phyloP scores from a whole-genome alignment of 495 filamentous ascomycete species.

The Podospora pseudocomata region DNA sequence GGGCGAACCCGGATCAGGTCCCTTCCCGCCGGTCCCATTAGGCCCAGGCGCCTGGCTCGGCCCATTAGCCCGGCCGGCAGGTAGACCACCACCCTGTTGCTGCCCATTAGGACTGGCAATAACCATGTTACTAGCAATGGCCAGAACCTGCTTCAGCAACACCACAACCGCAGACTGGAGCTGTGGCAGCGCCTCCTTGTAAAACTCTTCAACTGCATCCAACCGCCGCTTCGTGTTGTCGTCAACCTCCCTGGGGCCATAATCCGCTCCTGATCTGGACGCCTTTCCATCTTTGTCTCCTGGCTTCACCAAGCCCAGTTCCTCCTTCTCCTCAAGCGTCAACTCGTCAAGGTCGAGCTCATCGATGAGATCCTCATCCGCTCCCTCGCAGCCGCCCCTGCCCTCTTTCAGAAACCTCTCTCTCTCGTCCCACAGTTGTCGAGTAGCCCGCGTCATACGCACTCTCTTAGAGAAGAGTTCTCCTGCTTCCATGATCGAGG shows the following conservation, averaged over 20 bases:
- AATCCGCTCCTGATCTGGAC: constrained; percentile 40
- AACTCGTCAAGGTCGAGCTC: constrained; percentile 50
- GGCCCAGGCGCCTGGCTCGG: constrained; percentile 22
- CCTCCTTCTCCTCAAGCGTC: constrained; percentile 44
- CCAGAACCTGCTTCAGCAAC: constrained; percentile 77
- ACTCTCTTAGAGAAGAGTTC: constrained; percentile 85
- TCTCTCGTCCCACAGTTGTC: constrained; percentile 91
- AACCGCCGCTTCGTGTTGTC: constrained; percentile 60
- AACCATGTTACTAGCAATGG: constrained; percentile 64
- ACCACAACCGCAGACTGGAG: constrained; percentile 94
- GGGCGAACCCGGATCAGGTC: constrained; percentile 38
- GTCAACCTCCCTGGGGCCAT: constrained; percentile 50
- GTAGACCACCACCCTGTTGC: constrained; percentile 34
- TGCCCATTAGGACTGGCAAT: background rate
- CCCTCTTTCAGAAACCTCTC: constrained; percentile 79
- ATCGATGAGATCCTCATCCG: constrained; percentile 47
- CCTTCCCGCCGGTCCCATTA: constrained; percentile 32
- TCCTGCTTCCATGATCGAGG: constrained; percentile 92
- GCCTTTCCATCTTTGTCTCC: constrained; percentile 22
- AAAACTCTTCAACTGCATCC: constrained; percentile 74
- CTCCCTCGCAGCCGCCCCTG: constrained; percentile 77
- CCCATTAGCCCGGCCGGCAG: constrained; percentile 33
- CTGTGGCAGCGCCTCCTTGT: constrained; percentile 71
- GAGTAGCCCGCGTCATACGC: constrained; percentile 83
- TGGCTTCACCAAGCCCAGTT: constrained; percentile 35